Evolutionary conservation across 495 filamentous ascomycete genomes (phyloP).

Genomic region (Penicillium chermesinum): DNA sequence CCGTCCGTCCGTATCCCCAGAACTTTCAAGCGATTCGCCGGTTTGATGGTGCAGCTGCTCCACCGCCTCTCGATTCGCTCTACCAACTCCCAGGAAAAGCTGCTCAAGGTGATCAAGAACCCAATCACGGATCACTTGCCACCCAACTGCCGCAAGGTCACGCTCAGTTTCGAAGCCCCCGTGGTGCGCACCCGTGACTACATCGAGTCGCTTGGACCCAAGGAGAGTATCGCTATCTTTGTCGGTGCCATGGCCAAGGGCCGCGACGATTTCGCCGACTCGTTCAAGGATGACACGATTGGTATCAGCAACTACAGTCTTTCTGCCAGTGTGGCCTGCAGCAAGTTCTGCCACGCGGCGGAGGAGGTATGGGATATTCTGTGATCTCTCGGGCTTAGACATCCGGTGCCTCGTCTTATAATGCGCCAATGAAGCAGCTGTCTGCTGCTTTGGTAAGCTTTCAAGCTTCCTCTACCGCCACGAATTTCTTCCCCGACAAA

Average conservation of each 20-base stretch:
- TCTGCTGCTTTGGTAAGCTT: slow-evolving; percentile 5
- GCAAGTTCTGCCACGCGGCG: slow-evolving; percentile 97
- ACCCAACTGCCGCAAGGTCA: slow-evolving; percentile 95
- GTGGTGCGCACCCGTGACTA: slow-evolving; percentile 87
- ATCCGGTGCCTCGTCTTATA: slow-evolving; percentile 5
- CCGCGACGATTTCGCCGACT: slow-evolving; percentile 88
- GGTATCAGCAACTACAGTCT: slow-evolving; percentile 97
- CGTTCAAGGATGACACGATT: slow-evolving; percentile 92
- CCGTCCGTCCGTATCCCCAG: slow-evolving; percentile 94
- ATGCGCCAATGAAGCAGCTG: slow-evolving; percentile 3
- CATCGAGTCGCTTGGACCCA: slow-evolving; percentile 65
- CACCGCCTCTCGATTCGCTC: slow-evolving; percentile 94
- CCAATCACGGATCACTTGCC: slow-evolving; percentile 95
- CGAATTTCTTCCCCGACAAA: slow-evolving; percentile 25
- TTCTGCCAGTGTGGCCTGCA: slow-evolving; percentile 94
- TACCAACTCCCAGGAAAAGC: slow-evolving; percentile 92
- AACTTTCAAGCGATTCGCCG: slow-evolving; percentile 98
- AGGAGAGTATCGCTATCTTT: slow-evolving; percentile 95
- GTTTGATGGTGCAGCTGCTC: slow-evolving; percentile 97
- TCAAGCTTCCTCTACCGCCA: slow-evolving; percentile 27
- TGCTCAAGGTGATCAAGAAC: slow-evolving; percentile 95
- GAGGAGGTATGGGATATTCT: slow-evolving; percentile 96
- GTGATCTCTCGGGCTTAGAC: slow-evolving; percentile 35
- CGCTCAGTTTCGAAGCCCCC: slow-evolving; percentile 83
- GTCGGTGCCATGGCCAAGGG: slow-evolving; percentile 99